These are phyloP conservation scores for Exophiala mesophila DNA, from an alignment of 2,329 filamentous ascomycete genomes.

Conservation along the genomic window DNA sequence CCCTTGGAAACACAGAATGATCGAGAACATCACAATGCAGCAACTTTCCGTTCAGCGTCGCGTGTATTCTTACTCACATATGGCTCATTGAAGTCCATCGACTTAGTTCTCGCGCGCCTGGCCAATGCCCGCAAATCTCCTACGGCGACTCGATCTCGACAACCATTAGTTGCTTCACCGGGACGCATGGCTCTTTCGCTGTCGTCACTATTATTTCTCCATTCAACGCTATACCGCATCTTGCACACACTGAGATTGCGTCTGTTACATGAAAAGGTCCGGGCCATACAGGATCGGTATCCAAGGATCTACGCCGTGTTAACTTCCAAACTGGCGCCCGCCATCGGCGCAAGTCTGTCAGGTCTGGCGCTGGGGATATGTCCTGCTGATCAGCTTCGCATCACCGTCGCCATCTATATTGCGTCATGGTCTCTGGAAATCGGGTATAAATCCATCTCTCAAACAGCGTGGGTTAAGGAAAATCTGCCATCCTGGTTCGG, in stretches of 20 bases:
- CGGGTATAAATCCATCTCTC: conserved; percentile 75
- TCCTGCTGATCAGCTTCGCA: conserved; percentile 64
- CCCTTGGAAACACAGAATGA: too few relatives aligned
- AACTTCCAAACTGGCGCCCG: conserved; percentile 78
- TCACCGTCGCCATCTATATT: conserved; percentile 76
- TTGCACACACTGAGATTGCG: conserved; percentile 73
- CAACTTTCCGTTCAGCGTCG: conserved; percentile 65
- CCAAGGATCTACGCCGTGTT: conserved; percentile 68
- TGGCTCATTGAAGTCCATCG: conserved; percentile 54
- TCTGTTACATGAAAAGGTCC: conserved; percentile 72
- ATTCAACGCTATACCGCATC: conserved; percentile 86
- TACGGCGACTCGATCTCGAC: conserved; percentile 34
- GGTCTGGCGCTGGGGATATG: conserved; percentile 77
- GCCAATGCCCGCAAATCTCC: conserved; percentile 7
- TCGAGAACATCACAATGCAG: conserved; percentile 62
- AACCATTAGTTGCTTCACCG: conserved; percentile 50
- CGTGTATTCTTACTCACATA: conserved; percentile 64
- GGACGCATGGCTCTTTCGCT: conserved; percentile 77
- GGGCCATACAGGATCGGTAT: conserved; percentile 76
- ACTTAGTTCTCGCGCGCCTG: conserved; percentile 20
- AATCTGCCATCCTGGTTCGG: conserved; percentile 74
- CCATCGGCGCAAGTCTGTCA: conserved; percentile 82
- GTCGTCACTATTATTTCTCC: conserved; percentile 78
- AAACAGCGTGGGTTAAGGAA: conserved; percentile 61
- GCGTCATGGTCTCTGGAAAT: conserved; percentile 81